phyloP scores from a whole-genome alignment of 352 stramenopile species.

The Pythium biforme region DNA sequence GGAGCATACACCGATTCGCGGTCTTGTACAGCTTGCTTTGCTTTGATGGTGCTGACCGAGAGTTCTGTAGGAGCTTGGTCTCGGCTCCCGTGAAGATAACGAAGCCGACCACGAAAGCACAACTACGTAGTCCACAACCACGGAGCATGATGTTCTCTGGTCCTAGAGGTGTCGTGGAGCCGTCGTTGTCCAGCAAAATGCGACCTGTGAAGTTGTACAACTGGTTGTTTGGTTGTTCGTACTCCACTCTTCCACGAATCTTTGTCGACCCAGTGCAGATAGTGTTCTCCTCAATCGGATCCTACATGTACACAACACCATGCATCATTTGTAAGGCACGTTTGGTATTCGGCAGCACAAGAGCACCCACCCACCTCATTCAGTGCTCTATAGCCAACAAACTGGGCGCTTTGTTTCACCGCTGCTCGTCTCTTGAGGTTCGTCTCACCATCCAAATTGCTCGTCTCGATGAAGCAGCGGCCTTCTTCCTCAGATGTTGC shows the following conservation, averaged over 20 bases:
- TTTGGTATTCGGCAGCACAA: not conserved
- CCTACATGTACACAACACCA: not conserved
- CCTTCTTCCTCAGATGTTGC: constrained; percentile 68
- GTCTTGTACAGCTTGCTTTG: constrained; percentile 70
- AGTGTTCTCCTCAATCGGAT: constrained; percentile 29
- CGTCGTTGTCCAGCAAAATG: constrained; percentile 36
- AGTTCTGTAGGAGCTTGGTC: constrained; percentile 87
- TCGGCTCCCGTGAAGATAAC: constrained; percentile 92
- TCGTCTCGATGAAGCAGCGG: constrained; percentile 83
- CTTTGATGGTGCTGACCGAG: constrained; percentile 79
- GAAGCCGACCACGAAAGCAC: constrained; percentile 91
- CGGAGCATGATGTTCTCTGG: constrained; percentile 92
- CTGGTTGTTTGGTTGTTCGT: constrained; percentile 79
- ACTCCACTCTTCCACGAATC: constrained; percentile 51
- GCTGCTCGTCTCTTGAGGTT: constrained; percentile 81
- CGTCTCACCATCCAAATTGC: constrained; percentile 86
- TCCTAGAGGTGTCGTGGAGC: constrained; percentile 32
- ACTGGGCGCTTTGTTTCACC: constrained; percentile 40
- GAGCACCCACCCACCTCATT: constrained; percentile 12
- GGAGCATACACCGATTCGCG: constrained; percentile 81
- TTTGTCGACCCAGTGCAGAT: constrained; percentile 32
- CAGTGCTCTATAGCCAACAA: constrained; percentile 27
- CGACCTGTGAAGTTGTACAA: constrained; percentile 75
- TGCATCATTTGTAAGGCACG: not conserved
- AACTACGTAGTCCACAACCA: constrained; percentile 93